A percentile compares a stretch with the other conserved stretches of the same genome.
phyloP scores from a whole-genome alignment of 2,329 filamentous ascomycete genomes.

The Triangularia setosa region DNA sequence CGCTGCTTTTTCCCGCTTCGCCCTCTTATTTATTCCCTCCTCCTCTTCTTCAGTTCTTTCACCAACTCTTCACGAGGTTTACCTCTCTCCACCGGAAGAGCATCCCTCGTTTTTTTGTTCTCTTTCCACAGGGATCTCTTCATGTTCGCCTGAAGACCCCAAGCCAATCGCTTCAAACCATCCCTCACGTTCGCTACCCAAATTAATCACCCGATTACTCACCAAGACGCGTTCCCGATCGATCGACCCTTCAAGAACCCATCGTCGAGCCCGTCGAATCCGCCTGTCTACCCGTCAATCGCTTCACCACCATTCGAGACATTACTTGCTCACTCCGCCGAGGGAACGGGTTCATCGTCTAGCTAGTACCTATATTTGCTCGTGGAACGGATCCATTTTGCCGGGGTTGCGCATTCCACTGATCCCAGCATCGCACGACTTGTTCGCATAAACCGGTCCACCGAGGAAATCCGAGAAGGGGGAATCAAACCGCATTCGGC shows the following conservation, averaged over 20 bases:
- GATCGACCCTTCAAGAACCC: neutral
- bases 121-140: neutral
- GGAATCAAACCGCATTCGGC: constrained; percentile 17
- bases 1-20: constrained; percentile 7
- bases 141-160: neutral
- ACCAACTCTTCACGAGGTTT: neutral
- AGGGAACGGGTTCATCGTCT: neutral
- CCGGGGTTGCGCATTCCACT: constrained; percentile 13
- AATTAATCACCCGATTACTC: neutral
- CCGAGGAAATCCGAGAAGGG: constrained; percentile 7
- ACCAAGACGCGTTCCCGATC: neutral
- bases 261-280: neutral
- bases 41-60: neutral
- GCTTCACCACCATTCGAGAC: neutral
- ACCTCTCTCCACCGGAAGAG: neutral
- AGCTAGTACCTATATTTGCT: neutral
- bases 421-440: neutral
- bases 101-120: too few species aligned
- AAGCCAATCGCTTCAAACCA: neutral
- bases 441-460: constrained; percentile 14
- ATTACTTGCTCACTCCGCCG: neutral
- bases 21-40: constrained; percentile 6
- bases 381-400: neutral
- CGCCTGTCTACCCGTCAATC: neutral
- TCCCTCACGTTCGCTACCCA: neutral